Evolutionary conservation across 352 stramenopile genomes (phyloP).

Genomic region (Phytopythium montanum): DNA sequence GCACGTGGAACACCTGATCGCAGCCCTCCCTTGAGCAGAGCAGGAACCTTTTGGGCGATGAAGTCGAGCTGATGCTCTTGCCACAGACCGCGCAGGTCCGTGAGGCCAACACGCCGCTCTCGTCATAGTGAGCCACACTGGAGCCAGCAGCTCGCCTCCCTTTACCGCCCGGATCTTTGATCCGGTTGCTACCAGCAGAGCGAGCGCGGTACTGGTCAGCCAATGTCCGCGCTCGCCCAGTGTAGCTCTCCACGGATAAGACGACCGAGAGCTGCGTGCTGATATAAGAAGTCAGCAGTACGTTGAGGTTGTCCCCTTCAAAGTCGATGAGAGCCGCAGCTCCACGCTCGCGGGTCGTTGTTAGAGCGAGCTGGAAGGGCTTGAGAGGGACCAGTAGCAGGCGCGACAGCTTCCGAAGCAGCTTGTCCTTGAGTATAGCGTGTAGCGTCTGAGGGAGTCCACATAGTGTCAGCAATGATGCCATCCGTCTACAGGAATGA

Average conservation of each 20-base stretch:
- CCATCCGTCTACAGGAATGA: too few relatives aligned
- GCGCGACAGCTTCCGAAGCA: conserved; percentile 50
- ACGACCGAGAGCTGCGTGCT: conserved; percentile 41
- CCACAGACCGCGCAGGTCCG: conserved; percentile 48
- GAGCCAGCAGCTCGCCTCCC: neutral
- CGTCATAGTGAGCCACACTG: conserved; percentile 54
- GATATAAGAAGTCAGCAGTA: conserved; percentile 49
- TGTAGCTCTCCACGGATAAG: conserved; percentile 61
- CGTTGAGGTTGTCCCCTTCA: conserved; percentile 48
- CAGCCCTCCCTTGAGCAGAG: conserved; percentile 47
- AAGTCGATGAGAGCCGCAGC: conserved; percentile 47
- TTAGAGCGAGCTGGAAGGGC: conserved; percentile 38
- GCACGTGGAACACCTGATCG: conserved; percentile 53
- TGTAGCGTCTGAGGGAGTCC: conserved; percentile 41
- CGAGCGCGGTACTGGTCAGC: conserved; percentile 37
- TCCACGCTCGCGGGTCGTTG: conserved; percentile 39
- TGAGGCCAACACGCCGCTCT: conserved; percentile 41
- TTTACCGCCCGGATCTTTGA: conserved; percentile 3
- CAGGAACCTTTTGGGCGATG: conserved; percentile 23
- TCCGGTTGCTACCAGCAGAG: conserved; percentile 10
- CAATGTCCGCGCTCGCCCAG: conserved; percentile 28
- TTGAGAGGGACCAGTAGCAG: conserved; percentile 47
- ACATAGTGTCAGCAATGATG: neutral
- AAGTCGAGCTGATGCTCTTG: conserved; percentile 38
- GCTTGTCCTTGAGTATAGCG: conserved; percentile 47